phyloP scores from a whole-genome alignment of 306 rosid species.

The Biancaea sappan region DNA sequence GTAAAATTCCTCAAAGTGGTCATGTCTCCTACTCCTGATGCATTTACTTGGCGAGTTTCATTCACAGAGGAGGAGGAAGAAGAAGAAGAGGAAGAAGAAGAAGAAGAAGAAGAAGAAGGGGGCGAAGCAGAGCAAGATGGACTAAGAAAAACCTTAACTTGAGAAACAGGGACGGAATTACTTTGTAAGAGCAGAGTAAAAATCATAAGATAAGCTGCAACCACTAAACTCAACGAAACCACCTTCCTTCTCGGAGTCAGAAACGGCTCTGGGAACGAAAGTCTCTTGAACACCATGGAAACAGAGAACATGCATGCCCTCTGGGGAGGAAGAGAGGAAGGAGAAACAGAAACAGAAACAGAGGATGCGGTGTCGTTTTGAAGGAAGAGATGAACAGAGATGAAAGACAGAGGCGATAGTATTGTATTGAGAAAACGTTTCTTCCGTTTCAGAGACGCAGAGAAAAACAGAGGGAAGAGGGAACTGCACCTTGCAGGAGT shows the following conservation, averaged over 20 bases:
- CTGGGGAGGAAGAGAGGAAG: not conserved
- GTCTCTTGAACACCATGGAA: constrained; percentile 57
- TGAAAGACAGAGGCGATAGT: not conserved
- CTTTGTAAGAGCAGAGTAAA: constrained; percentile 46
- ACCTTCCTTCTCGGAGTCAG: constrained; percentile 51
- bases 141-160: constrained; percentile 34
- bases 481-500: not conserved
- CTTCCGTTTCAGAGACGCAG: not conserved
- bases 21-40: not conserved
- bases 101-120: constrained; percentile 37
- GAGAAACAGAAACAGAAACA: not conserved
- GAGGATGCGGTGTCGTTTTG: not conserved
- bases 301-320: constrained; percentile 35
- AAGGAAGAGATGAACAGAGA: not conserved
- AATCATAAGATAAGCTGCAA: constrained; percentile 54
- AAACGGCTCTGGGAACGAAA: constrained; percentile 49
- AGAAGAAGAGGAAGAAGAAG: constrained; percentile 35
- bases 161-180: constrained; percentile 36
- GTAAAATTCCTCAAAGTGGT: constrained; percentile 35
- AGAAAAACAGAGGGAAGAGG: not conserved
- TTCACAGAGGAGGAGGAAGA: not conserved
- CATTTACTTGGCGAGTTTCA: constrained; percentile 26
- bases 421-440: not conserved
- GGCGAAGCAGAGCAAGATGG: constrained; percentile 38
- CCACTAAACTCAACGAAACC: constrained; percentile 61